phyloP scores from a whole-genome alignment of 352 stramenopile species.

The Elongisporangium prolatum region DNA sequence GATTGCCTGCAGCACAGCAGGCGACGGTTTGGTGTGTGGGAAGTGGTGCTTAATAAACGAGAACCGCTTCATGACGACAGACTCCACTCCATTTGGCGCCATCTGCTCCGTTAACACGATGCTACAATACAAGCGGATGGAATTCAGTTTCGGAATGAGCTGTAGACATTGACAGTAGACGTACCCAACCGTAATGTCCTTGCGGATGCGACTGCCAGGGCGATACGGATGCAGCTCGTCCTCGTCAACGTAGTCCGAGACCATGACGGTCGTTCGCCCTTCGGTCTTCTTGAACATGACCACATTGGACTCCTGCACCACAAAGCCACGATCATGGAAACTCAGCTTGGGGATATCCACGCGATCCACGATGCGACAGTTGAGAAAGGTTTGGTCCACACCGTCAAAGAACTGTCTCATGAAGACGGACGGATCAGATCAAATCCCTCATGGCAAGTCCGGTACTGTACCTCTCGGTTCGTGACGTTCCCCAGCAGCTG shows the following conservation, averaged over 20 bases:
- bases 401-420: conserved; percentile 45
- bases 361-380: conserved; percentile 56
- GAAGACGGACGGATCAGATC: background rate
- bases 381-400: conserved; percentile 43
- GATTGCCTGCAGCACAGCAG: conserved; percentile 54
- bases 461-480: conserved; percentile 34
- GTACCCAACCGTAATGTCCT: conserved; percentile 53
- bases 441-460: background rate
- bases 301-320: conserved; percentile 62
- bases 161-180: conserved; percentile 1
- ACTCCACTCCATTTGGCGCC: conserved; percentile 22
- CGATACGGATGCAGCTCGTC: conserved; percentile 60
- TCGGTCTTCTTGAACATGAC: conserved; percentile 43
- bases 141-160: background rate
- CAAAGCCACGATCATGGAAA: conserved; percentile 27
- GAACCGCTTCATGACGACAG: conserved; percentile 61
- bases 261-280: conserved; percentile 31
- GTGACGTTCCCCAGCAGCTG: conserved; percentile 48
- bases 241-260: conserved; percentile 54
- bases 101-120: conserved; percentile 40
- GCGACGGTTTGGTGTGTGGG: conserved; percentile 25
- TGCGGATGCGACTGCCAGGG: conserved; percentile 33
- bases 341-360: conserved; percentile 40
- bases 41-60: conserved; percentile 69
- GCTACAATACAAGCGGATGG: conserved; percentile 1